Percentiles rank a stretch among this genome's conserved stretches.
Conservation (phyloP, 179 eudicot genomes). For the Silene noctiflora region DNA sequence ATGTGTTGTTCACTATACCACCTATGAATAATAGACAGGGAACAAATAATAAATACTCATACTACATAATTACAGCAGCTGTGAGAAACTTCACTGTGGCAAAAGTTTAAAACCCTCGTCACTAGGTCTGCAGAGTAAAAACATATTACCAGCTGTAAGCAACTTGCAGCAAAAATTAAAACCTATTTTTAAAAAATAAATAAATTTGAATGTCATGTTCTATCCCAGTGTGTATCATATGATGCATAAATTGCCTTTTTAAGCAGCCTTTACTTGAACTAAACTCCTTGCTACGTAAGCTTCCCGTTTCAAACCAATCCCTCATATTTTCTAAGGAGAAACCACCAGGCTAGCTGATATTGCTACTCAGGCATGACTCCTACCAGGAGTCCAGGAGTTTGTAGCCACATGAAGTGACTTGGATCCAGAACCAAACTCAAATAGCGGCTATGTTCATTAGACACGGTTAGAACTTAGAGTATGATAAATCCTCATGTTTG, state of each 20-base stretch:
- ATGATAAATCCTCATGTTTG: too few species aligned
- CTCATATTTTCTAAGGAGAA: neutral
- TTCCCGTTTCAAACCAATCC: neutral
- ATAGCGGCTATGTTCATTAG: too few species aligned
- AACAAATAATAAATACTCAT: neutral
- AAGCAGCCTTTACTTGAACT: neutral
- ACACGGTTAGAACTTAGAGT: too few species aligned
- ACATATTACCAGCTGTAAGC: neutral
- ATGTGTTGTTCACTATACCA: conserved; percentile 80
- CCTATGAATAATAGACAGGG: conserved; percentile 35
- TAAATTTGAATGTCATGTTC: too few species aligned
- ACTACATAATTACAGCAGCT: neutral
- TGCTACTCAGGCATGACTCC: too few species aligned
- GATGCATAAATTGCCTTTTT: neutral
- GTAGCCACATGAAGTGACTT: too few species aligned
- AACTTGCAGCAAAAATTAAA: too few species aligned
- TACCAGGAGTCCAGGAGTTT: too few species aligned
- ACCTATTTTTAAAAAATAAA: too few species aligned
- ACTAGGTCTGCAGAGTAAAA: neutral
- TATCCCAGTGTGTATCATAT: too few species aligned
- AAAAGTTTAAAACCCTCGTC: neutral
- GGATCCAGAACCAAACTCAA: too few species aligned
- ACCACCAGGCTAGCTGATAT: neutral
- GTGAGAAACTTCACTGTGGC: neutral
- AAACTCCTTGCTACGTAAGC: too few species aligned